These are phyloP conservation scores for Scedosporium dehoogii DNA, from an alignment of 2,329 filamentous ascomycete species.

Conservation along the genomic window DNA sequence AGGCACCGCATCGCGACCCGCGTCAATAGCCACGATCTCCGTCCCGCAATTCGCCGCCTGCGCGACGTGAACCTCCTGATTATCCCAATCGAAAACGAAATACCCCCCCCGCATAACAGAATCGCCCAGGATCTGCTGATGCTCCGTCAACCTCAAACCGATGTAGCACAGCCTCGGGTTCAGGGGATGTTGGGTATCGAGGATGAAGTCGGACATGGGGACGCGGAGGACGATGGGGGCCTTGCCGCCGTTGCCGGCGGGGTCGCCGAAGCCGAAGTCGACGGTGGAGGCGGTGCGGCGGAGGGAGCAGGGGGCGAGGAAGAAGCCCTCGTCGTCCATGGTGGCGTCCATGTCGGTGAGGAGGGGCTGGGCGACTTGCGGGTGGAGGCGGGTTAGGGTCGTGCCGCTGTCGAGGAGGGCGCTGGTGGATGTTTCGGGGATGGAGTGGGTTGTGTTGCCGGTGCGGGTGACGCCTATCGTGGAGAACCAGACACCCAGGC, in stretches of 20 bases:
- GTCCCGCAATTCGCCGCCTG: constrained; percentile 30
- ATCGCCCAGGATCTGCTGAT: constrained; percentile 33
- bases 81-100: constrained; percentile 37
- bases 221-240: constrained; percentile 32
- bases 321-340: constrained; percentile 31
- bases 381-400: constrained; percentile 37
- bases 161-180: constrained; percentile 25
- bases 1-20: constrained; percentile 22
- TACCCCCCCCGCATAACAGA: constrained; percentile 32
- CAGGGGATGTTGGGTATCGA: constrained; percentile 25
- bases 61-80: constrained; percentile 27
- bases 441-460: constrained; percentile 14
- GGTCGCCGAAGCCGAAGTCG: constrained; percentile 36
- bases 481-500: constrained; percentile 23
- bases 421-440: constrained; percentile 22
- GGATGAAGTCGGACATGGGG: constrained; percentile 38
- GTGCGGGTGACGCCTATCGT: constrained; percentile 21
- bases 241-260: constrained; percentile 7
- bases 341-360: constrained; percentile 29
- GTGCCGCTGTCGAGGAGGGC: constrained; percentile 44
- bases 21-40: constrained; percentile 26
- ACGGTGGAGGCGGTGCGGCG: constrained; percentile 27
- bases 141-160: constrained; percentile 27
- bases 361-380: constrained; percentile 28
- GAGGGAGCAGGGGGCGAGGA: constrained; percentile 30